Evolutionary conservation across 768 basidiomycete species (phyloP).

Genomic region (Leccinum uliginosum): DNA sequence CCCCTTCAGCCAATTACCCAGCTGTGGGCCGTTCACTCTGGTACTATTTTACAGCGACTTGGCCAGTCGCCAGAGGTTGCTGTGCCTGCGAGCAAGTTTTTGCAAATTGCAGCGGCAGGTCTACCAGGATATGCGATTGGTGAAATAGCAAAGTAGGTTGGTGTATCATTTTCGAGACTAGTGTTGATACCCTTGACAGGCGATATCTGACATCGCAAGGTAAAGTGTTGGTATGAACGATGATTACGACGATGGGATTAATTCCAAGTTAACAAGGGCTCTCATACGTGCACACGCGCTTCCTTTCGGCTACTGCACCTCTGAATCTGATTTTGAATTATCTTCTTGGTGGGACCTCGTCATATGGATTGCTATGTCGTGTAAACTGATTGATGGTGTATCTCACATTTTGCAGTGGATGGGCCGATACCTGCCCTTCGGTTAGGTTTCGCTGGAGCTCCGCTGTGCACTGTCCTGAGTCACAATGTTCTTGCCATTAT

Average conservation of each 20-base stretch:
- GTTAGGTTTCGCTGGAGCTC: conserved; percentile 25
- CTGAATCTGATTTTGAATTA: conserved; percentile 23
- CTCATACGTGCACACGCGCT: conserved; percentile 16
- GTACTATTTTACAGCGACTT: conserved; percentile 35
- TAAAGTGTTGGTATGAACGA: background rate
- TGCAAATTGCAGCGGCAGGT: conserved; percentile 36
- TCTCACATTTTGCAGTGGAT: conserved; percentile 11
- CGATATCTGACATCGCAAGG: conserved; percentile 22
- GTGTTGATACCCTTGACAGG: conserved; percentile 10
- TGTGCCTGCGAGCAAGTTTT: conserved; percentile 35
- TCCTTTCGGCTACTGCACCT: conserved; percentile 22
- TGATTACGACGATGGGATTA: background rate
- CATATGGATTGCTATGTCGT: background rate
- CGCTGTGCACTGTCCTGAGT: conserved; percentile 25
- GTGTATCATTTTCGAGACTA: background rate
- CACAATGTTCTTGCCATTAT: conserved; percentile 21
- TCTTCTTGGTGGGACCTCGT: conserved; percentile 19
- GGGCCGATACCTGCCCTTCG: conserved; percentile 25
- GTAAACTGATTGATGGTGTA: background rate
- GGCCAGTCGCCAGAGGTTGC: conserved; percentile 39
- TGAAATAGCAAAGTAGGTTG: conserved; percentile 34
- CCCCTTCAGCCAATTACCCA: conserved; percentile 19
- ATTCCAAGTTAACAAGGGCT: conserved; percentile 16
- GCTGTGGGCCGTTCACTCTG: conserved; percentile 23
- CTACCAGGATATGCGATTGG: conserved; percentile 45